Evolutionary conservation across 768 basidiomycete species (phyloP).

Genomic region (Rhodosporidiobolus sp.): DNA sequence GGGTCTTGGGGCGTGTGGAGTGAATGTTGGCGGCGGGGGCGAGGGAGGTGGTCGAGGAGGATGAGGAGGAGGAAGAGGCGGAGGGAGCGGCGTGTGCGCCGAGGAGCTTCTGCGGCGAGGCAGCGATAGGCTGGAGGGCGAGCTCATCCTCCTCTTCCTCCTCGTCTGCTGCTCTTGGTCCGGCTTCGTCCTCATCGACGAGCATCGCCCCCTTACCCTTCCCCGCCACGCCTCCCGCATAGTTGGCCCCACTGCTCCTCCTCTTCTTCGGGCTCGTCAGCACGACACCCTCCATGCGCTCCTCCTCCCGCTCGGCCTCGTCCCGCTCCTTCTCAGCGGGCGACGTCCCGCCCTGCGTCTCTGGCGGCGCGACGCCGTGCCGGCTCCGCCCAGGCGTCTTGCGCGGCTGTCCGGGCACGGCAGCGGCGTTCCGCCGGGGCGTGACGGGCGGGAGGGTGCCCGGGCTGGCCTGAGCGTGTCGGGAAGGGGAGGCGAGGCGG

Average conservation of each 20-base stretch:
- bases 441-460: neutral
- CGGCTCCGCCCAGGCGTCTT: slow-evolving; percentile 72
- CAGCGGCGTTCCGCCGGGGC: slow-evolving; percentile 10
- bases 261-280: slow-evolving; percentile 9
- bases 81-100: neutral
- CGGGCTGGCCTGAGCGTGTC: neutral
- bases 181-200: neutral
- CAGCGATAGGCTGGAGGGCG: neutral
- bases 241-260: neutral
- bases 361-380: slow-evolving; percentile 30
- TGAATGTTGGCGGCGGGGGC: neutral
- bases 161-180: neutral
- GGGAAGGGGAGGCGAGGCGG: neutral
- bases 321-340: neutral
- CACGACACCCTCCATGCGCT: slow-evolving; percentile 24
- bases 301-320: slow-evolving; percentile 1
- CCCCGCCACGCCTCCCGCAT: neutral
- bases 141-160: slow-evolving; percentile 18
- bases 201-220: slow-evolving; percentile 11
- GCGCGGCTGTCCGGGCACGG: slow-evolving; percentile 45
- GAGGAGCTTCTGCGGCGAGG: slow-evolving; percentile 5
- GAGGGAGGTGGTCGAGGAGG: neutral
- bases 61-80: neutral
- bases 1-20: slow-evolving; percentile 19
- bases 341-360: neutral